Evolutionary conservation across 139 green algal species (phyloP).

Genomic region (Spirogloea muscicola): DNA sequence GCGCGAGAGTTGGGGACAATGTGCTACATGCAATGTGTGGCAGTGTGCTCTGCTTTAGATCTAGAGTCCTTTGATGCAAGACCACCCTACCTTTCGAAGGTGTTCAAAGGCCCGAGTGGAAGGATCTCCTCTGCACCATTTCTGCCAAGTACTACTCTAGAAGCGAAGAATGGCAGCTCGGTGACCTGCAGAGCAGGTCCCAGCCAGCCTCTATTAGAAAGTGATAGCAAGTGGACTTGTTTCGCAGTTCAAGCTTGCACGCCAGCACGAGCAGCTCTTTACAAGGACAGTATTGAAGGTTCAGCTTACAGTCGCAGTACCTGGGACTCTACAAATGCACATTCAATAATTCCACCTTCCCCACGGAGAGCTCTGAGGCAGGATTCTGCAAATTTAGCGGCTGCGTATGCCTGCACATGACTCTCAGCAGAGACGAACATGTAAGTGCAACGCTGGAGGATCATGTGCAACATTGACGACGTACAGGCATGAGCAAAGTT

Average conservation of each 20-base stretch:
- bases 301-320: conserved; percentile 63
- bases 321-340: conserved; percentile 84
- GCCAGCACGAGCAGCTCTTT: no score
- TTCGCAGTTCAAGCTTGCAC: no score
- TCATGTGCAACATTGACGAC: not conserved
- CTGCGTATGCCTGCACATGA: conserved; percentile 76
- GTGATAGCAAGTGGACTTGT: no score
- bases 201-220: no score
- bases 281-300: no score
- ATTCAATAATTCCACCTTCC: conserved; percentile 75
- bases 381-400: conserved; percentile 88
- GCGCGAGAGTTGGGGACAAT: no score
- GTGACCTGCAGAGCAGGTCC: conserved; percentile 34
- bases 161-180: conserved; percentile 70
- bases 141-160: conserved; percentile 65
- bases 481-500: not conserved
- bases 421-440: not conserved
- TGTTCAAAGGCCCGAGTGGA: conserved; percentile 68
- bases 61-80: no score
- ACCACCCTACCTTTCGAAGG: conserved; percentile 64
- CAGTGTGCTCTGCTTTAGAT: no score
- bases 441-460: not conserved
- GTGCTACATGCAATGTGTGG: no score
- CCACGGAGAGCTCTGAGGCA: conserved; percentile 90
- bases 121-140: conserved; percentile 75